Evolutionary conservation across 1,284 basidiomycete genomes (phyloP), one percentile per base, ranked within the genome.

Genomic region (Fistulina hepatica): DNA sequence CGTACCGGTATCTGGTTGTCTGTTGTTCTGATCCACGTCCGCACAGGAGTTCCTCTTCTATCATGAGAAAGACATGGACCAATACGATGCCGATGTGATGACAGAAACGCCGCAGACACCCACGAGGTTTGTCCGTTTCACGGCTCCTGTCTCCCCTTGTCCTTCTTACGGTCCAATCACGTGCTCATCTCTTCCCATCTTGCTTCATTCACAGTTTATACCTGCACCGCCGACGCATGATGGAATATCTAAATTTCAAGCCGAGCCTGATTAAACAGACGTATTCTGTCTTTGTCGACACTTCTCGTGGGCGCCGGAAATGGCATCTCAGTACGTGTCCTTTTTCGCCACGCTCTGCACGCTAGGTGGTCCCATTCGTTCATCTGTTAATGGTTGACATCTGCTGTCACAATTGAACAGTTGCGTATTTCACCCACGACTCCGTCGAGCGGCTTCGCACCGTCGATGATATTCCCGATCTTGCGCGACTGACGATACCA

Each of bases 21-120:
- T 8, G 9, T 16, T 10, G 13, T 13, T 19, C 38, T 26, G 15
- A 22, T 28, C 21, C 17, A 22, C 37, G 21, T 21, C 38, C 34
- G 32, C 21, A 36, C 20, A 82, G 77, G 81, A 84, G 56, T 84
- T 84, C 48, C 61, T 84, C 4, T 84, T 74, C 54, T 84, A 84
- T 52, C 76, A 81, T 45, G 79, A 83, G 49, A 73, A 70, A 49
- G 65, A 64, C 32, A 56, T 57, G 31, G 61, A 65, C 10, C 60
- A 61, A 16, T 48, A 56, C 28, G 66, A 73, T 21, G 47, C 60
- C 32, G 69, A 72, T 17, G 36, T 58, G 37, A 11, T 27, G 25
- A 8, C 15, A 57, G 60, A 37, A 69, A 67, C 1, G 69, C 70
- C 46, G 69, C 71, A 5, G 65, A 67, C 33, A 52, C n/a, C n/a